These are phyloP conservation scores for Trichosanthes truncata DNA, from an alignment of 306 rosid genomes.

Conservation along the genomic window DNA sequence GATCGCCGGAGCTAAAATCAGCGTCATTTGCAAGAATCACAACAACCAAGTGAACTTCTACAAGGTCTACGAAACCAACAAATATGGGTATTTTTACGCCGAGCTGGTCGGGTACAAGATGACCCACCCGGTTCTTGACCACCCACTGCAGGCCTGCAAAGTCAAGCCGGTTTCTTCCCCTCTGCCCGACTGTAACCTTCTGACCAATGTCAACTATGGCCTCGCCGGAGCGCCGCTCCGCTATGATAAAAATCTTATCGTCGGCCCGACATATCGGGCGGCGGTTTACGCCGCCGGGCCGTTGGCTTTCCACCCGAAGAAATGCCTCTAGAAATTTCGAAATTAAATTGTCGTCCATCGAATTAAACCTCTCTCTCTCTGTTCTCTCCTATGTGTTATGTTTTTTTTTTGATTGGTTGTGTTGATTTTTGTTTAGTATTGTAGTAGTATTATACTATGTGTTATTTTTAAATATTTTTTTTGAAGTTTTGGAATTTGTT, in stretches of 20 bases:
- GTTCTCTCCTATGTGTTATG: no score
- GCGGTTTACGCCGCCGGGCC: constrained; percentile 80
- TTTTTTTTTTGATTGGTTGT: neutral
- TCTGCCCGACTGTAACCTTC: constrained; percentile 39
- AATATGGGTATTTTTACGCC: constrained; percentile 61
- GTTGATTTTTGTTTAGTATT: neutral
- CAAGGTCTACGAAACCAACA: constrained; percentile 49
- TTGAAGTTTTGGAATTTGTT: no score
- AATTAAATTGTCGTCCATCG: neutral
- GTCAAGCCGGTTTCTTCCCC: constrained; percentile 77
- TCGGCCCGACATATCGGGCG: constrained; percentile 50
- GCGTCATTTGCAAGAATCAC: constrained; percentile 69
- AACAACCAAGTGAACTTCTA: constrained; percentile 57
- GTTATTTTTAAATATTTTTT: no score
- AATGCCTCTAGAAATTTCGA: constrained; percentile 28
- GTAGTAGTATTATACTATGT: no score
- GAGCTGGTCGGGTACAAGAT: constrained; percentile 55
- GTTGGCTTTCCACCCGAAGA: constrained; percentile 67
- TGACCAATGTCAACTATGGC: constrained; percentile 61
- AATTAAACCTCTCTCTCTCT: neutral
- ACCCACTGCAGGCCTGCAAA: constrained; percentile 74
- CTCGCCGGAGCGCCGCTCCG: constrained; percentile 65
- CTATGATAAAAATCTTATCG: constrained; percentile 47
- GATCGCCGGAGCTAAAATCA: constrained; percentile 56
- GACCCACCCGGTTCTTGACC: constrained; percentile 44